These are phyloP conservation scores for Rutstroemia sp. DNA, from an alignment of 2,329 filamentous ascomycete species.

Conservation along the genomic window DNA sequence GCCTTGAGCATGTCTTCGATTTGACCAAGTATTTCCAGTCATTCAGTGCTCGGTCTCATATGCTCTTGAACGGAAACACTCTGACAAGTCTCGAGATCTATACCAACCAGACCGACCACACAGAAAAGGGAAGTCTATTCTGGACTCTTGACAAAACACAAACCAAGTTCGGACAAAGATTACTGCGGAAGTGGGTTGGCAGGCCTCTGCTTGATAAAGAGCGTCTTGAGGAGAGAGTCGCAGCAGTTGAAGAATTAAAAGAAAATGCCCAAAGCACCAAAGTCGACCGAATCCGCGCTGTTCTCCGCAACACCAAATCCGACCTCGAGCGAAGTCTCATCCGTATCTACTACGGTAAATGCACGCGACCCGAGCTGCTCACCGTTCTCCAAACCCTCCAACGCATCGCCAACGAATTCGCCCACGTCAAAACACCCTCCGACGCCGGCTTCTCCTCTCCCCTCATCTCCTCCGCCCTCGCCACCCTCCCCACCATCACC, in stretches of 20 bases:
- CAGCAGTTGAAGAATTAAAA: slow-evolving; percentile 80
- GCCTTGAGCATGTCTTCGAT: slow-evolving; percentile 90
- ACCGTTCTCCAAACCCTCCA: slow-evolving; percentile 80
- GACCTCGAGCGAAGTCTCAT: slow-evolving; percentile 92
- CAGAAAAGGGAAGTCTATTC: slow-evolving; percentile 80
- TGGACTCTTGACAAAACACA: slow-evolving; percentile 92
- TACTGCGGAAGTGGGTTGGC: slow-evolving; percentile 92
- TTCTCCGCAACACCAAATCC: slow-evolving; percentile 64
- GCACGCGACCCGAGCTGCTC: slow-evolving; percentile 80
- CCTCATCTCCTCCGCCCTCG: slow-evolving; percentile 64
- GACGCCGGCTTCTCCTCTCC: slow-evolving; percentile 67
- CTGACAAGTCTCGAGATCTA: slow-evolving; percentile 92
- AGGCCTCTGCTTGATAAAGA: slow-evolving; percentile 73
- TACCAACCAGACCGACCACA: slow-evolving; percentile 84
- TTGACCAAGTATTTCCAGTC: slow-evolving; percentile 95
- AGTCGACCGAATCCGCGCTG: slow-evolving; percentile 65
- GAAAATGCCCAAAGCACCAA: slow-evolving; percentile 56
- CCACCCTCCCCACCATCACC: slow-evolving; percentile 67
- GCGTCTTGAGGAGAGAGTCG: slow-evolving; percentile 68
- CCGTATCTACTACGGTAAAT: slow-evolving; percentile 96
- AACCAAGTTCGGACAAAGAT: slow-evolving; percentile 79
- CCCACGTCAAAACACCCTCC: slow-evolving; percentile 53
- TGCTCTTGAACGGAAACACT: slow-evolving; percentile 93
- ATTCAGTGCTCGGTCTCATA: slow-evolving; percentile 88
- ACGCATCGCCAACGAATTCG: slow-evolving; percentile 69